Evolutionary conservation across 2,329 filamentous ascomycete species (phyloP).

Genomic region (Stachybotrys chartarum): DNA sequence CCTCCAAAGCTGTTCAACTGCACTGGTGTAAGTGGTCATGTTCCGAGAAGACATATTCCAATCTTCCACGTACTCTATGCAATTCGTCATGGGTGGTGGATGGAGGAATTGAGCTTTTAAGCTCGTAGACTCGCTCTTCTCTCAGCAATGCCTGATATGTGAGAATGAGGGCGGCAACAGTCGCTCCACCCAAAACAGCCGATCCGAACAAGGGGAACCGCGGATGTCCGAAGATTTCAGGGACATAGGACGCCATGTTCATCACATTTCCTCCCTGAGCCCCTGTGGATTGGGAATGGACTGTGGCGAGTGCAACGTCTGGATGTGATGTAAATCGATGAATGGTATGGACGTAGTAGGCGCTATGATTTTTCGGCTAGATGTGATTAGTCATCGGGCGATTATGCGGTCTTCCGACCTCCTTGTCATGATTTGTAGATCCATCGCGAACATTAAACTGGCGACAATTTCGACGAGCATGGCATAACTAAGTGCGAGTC

Average conservation of each 20-base stretch:
- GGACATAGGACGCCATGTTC: constrained; percentile 36
- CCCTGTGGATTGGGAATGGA: not conserved
- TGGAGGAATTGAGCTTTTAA: constrained; percentile 54
- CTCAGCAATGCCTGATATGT: constrained; percentile 55
- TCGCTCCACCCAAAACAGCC: constrained; percentile 56
- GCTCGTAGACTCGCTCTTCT: constrained; percentile 43
- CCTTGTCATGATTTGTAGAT: not conserved
- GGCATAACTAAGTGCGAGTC: not conserved
- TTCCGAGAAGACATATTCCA: not conserved
- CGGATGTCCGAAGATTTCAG: constrained; percentile 35
- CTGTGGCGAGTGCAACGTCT: too few relatives aligned
- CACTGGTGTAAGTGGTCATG: constrained; percentile 12
- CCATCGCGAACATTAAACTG: not conserved
- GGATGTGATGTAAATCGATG: too few relatives aligned
- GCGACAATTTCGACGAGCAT: not conserved
- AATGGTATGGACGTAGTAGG: too few relatives aligned
- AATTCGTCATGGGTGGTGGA: constrained; percentile 10
- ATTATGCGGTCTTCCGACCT: too few relatives aligned
- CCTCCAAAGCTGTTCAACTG: constrained; percentile 57
- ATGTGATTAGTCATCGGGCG: not conserved
- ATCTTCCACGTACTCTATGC: constrained; percentile 9
- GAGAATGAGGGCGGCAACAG: constrained; percentile 53
- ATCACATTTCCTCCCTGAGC: constrained; percentile 6
- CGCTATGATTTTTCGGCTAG: not conserved
- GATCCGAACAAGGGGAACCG: constrained; percentile 62